Percentiles rank a stretch among this genome's conserved stretches.
phyloP scores from a whole-genome alignment of 106 monocot species.

The Ottelia alismoides region DNA sequence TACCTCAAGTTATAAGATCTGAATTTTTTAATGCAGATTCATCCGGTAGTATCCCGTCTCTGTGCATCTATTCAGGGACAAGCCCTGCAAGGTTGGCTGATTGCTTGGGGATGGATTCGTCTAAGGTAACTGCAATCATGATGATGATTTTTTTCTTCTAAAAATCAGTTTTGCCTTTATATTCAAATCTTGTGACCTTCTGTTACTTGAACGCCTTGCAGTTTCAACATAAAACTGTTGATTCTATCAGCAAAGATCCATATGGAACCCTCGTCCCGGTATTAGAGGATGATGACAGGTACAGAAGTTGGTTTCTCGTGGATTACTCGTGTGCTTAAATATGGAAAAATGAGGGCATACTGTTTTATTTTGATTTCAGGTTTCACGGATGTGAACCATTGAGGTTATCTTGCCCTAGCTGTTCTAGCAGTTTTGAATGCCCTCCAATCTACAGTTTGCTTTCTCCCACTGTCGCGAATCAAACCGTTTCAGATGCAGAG shows the following conservation, averaged over 20 bases:
- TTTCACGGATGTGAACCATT: constrained; percentile 73
- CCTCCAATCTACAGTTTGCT: constrained; percentile 65
- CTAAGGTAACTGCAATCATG: constrained; percentile 36
- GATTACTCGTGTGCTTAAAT: no score
- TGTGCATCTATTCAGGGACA: constrained; percentile 98
- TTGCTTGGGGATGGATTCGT: constrained; percentile 94
- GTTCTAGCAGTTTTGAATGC: constrained; percentile 80
- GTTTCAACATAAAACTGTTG: constrained; percentile 48
- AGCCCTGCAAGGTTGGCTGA: constrained; percentile 89
- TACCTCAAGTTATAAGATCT: no score
- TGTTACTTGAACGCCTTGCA: constrained; percentile 2
- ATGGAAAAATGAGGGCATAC: no score
- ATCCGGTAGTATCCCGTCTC: constrained; percentile 84
- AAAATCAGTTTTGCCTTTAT: background rate
- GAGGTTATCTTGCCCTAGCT: constrained; percentile 70
- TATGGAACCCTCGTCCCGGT: constrained; percentile 33
- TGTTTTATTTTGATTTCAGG: constrained; percentile 16
- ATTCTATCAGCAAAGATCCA: constrained; percentile 40
- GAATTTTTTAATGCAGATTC: no score
- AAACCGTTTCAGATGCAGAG: constrained; percentile 18
- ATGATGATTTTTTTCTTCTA: background rate
- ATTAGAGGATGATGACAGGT: constrained; percentile 83
- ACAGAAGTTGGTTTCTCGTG: constrained; percentile 4
- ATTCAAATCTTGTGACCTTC: background rate
- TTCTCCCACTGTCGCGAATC: constrained; percentile 9